Evolutionary conservation across 148 eudicot genomes (phyloP).

Genomic region (Arctostaphylos glauca): DNA sequence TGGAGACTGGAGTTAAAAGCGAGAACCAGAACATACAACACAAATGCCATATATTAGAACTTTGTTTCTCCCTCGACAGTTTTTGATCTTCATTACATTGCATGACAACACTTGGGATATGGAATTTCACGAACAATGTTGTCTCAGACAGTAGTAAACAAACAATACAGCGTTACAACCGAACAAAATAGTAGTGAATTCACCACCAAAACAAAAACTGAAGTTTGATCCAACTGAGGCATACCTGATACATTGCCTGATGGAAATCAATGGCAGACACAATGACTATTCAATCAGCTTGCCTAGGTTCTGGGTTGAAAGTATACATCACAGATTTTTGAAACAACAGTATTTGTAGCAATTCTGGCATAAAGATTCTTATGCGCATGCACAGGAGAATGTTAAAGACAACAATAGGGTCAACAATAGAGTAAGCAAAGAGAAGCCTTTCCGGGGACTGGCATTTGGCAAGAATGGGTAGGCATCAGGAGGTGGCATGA

Average conservation of each 20-base stretch:
- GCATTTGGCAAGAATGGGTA: constrained; percentile 59
- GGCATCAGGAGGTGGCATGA: constrained; percentile 67
- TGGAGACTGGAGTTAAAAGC: background rate
- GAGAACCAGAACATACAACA: background rate
- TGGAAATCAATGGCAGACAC: background rate
- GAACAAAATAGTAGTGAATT: constrained; percentile 12
- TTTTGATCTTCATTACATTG: constrained; percentile 14
- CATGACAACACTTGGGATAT: background rate
- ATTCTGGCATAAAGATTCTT: constrained; percentile 10
- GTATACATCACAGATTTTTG: background rate
- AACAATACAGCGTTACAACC: background rate
- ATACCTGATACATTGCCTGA: background rate
- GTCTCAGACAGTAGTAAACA: background rate
- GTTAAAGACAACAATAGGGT: constrained; percentile 33
- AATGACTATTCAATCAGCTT: constrained; percentile 11
- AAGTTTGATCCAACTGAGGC: background rate
- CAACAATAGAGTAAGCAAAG: constrained; percentile 23
- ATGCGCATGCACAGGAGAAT: constrained; percentile 24
- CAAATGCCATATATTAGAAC: background rate
- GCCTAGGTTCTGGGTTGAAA: constrained; percentile 9
- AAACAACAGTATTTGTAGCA: background rate
- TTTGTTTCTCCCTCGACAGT: background rate
- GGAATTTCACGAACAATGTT: constrained; percentile 16
- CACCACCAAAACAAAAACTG: constrained; percentile 6
- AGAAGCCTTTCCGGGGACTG: constrained; percentile 15